Evolutionary conservation across 257 asterid species (phyloP).

Genomic region (Lycium barbarum): DNA sequence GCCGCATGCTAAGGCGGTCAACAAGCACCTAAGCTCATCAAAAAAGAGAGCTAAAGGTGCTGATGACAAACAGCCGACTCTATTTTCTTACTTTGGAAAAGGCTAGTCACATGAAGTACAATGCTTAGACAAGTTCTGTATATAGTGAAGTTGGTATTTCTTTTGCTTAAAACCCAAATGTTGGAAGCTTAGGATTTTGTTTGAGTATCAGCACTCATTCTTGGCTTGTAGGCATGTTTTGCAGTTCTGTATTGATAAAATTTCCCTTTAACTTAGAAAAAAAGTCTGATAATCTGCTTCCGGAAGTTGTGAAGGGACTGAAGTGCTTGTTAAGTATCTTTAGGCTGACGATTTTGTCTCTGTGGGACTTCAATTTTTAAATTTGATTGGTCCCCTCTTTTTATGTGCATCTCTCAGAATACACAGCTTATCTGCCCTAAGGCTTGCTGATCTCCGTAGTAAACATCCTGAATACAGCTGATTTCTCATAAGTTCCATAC

Average conservation of each 20-base stretch:
- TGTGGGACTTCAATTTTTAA: neutral
- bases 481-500: neutral
- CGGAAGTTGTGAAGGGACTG: neutral
- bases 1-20: slow-evolving; percentile 33
- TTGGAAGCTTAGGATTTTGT: neutral
- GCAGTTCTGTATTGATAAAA: neutral
- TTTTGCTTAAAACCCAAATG: neutral
- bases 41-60: slow-evolving; percentile 40
- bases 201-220: neutral
- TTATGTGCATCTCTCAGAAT: neutral
- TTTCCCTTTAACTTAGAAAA: neutral
- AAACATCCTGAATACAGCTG: neutral
- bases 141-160: slow-evolving; percentile 20
- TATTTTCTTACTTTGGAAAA: slow-evolving; percentile 78
- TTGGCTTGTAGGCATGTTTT: slow-evolving; percentile 4
- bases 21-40: slow-evolving; percentile 25
- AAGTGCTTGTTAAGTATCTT: neutral
- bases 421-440: neutral
- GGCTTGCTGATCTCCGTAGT: neutral
- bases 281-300: neutral
- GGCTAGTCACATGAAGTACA: slow-evolving; percentile 35
- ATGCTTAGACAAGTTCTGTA: neutral
- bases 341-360: neutral
- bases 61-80: slow-evolving; percentile 63
- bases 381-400: neutral